Evolutionary conservation across 2,329 filamentous ascomycete genomes (phyloP).

Genomic region (Nemania sp.): DNA sequence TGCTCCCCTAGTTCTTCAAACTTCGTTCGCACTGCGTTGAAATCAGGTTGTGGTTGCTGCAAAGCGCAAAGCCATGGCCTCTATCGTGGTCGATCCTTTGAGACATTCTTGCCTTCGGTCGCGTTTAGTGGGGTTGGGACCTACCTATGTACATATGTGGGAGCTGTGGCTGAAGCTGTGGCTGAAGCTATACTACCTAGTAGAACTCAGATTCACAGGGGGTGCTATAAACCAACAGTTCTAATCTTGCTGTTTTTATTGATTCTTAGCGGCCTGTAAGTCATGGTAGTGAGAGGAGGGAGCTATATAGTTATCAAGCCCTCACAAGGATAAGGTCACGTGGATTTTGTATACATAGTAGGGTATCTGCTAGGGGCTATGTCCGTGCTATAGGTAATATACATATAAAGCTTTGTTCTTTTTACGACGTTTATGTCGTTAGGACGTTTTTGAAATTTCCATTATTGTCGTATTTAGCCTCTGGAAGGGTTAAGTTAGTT

Average conservation of each 20-base stretch:
- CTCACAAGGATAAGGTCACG: neutral
- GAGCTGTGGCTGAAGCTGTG: constrained; percentile 20
- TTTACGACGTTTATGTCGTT: constrained; percentile 28
- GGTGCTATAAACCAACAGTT: neutral
- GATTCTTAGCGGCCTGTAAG: too few species aligned
- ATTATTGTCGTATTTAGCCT: constrained; percentile 87
- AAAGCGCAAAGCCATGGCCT: constrained; percentile 9
- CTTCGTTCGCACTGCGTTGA: constrained; percentile 7
- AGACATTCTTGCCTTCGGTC: constrained; percentile 8
- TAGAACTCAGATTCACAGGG: neutral
- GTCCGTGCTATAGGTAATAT: constrained; percentile 27
- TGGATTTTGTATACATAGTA: constrained; percentile 18
- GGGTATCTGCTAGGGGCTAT: constrained; percentile 16
- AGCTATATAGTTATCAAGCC: neutral
- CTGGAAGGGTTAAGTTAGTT: constrained; percentile 55
- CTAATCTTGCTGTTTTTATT: too few species aligned
- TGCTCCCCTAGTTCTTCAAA: constrained; percentile 10
- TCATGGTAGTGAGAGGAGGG: neutral
- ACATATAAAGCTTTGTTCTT: constrained; percentile 11
- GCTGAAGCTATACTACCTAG: neutral
- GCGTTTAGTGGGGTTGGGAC: too few species aligned
- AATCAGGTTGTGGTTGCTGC: constrained; percentile 11
- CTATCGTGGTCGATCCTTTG: constrained; percentile 2
- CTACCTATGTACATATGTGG: too few species aligned
- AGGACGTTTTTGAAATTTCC: constrained; percentile 68